Percentiles rank a stretch among this genome's conserved stretches.
Conservation (phyloP, 495 filamentous ascomycete species). For the Astrocystis sublimbata region DNA sequence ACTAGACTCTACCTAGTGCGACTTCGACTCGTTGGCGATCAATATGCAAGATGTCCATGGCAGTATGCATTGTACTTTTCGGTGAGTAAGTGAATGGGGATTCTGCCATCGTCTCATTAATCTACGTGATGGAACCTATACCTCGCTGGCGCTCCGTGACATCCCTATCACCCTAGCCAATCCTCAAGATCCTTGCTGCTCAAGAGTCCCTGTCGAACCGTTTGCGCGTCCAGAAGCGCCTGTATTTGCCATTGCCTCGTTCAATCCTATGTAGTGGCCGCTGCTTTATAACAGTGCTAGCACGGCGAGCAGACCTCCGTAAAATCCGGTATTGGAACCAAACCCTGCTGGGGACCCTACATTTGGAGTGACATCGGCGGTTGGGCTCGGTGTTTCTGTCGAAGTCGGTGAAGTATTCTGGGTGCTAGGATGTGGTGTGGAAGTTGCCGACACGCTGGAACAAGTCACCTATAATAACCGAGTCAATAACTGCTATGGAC, state of each 20-base stretch:
- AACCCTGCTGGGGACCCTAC: neutral
- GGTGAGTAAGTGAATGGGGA: slow-evolving; percentile 1
- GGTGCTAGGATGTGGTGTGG: no score
- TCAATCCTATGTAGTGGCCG: neutral
- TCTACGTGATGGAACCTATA: neutral
- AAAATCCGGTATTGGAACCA: slow-evolving; percentile 1
- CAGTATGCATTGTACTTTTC: neutral
- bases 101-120: neutral
- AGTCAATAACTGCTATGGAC: no score
- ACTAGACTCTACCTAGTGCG: neutral
- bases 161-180: neutral
- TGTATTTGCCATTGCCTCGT: neutral
- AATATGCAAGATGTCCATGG: neutral
- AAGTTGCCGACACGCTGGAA: slow-evolving; percentile 2
- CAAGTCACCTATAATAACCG: no score
- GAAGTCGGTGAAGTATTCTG: neutral
- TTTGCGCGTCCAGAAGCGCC: neutral
- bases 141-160: neutral
- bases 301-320: slow-evolving; percentile 13
- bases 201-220: neutral
- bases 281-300: slow-evolving; percentile 14
- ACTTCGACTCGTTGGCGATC: neutral
- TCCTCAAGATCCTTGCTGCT: neutral
- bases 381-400: neutral
- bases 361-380: slow-evolving; percentile 3